Conservation (phyloP, 2,329 filamentous ascomycete genomes). For the Hypoxylon sp. region DNA sequence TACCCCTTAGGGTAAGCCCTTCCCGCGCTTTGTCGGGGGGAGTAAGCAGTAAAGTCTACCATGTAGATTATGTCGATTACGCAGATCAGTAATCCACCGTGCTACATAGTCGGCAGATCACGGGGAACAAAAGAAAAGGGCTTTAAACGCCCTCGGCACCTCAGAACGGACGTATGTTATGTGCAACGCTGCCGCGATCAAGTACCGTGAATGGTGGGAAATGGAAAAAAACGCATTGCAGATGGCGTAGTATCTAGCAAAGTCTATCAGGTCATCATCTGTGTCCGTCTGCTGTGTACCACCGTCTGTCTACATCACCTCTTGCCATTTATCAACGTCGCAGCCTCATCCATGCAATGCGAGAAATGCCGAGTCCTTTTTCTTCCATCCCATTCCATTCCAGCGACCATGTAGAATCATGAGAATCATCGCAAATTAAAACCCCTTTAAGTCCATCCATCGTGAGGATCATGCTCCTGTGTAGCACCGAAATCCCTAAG, state of each 20-base stretch:
- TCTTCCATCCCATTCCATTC: slow-evolving; percentile 2
- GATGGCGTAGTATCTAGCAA: slow-evolving; percentile 22
- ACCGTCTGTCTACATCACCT: slow-evolving; percentile 2
- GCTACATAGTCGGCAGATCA: not conserved
- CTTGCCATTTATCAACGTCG: not conserved
- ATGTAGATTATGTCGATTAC: not conserved
- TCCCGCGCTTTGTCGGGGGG: not conserved
- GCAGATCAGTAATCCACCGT: slow-evolving; percentile 4
- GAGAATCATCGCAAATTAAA: slow-evolving; percentile 11
- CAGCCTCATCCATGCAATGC: not conserved
- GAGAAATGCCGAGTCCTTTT: slow-evolving; percentile 7
- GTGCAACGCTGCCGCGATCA: not conserved
- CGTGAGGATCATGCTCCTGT: slow-evolving; percentile 6
- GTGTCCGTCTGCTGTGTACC: not conserved
- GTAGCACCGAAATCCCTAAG: slow-evolving; percentile 26
- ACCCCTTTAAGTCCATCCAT: slow-evolving; percentile 4
- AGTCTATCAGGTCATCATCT: slow-evolving; percentile 19
- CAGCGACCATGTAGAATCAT: slow-evolving; percentile 5
- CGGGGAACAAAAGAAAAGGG: not conserved
- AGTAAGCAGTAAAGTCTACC: not conserved
- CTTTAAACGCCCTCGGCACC: not conserved
- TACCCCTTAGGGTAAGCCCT: not conserved
- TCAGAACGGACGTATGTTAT: not conserved
- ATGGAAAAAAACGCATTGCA: slow-evolving; percentile 10
- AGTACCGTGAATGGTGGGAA: not conserved